A percentile compares a stretch with the other conserved stretches of the same genome.
Evolutionary conservation across 257 asterid genomes (phyloP).

Genomic region (Forsythia suspensa): DNA sequence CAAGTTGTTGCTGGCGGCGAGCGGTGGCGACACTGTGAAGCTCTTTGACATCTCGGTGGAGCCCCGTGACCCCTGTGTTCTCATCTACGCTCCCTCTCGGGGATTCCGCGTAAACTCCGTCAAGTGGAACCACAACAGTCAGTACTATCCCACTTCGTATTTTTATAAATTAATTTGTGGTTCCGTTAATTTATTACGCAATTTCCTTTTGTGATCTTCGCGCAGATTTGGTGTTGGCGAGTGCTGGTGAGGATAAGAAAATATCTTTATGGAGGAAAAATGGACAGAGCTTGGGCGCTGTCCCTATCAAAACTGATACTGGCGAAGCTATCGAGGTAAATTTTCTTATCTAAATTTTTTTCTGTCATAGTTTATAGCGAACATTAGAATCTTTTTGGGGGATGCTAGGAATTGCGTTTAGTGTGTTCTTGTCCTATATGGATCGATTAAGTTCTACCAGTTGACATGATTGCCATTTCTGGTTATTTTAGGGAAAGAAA

Average conservation of each 20-base stretch:
- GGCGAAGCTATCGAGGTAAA: constrained; percentile 81
- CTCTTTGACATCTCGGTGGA: constrained; percentile 85
- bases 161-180: constrained; percentile 16
- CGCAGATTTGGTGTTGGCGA: constrained; percentile 89
- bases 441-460: neutral
- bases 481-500: neutral
- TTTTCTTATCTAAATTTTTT: constrained; percentile 17
- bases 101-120: constrained; percentile 74
- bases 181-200: neutral
- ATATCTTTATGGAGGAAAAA: constrained; percentile 80
- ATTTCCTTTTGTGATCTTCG: neutral
- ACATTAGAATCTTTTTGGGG: neutral
- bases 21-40: constrained; percentile 93
- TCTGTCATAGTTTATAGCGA: neutral
- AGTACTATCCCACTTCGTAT: constrained; percentile 26
- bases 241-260: constrained; percentile 86
- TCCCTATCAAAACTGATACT: constrained; percentile 64
- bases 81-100: constrained; percentile 72
- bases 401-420: constrained; percentile 11
- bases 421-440: neutral
- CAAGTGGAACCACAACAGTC: constrained; percentile 98
- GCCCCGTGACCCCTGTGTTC: constrained; percentile 81
- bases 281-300: constrained; percentile 82
- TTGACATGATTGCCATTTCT: neutral
- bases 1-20: constrained; percentile 64